Evolutionary conservation across 2,329 filamentous ascomycete species (phyloP), one percentile per base, ranked within the genome.

Genomic region (Aquanectria penicillioides): DNA sequence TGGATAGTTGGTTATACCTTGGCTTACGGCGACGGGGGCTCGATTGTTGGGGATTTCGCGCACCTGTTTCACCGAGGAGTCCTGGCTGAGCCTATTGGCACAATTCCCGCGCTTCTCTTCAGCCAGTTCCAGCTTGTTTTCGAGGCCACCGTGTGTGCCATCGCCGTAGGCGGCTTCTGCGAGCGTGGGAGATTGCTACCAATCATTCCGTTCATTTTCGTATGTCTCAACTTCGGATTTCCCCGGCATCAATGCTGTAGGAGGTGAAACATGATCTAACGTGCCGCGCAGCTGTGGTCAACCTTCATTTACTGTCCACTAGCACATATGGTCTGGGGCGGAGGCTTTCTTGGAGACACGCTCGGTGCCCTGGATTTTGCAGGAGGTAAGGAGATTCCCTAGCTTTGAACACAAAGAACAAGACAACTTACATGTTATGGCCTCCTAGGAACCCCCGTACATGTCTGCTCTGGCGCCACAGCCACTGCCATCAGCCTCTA

Each of bases 91-190:
- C 61, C 61, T 0, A 37, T 63, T 11, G 61, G 61, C 3, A 63
- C 61, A 2, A 63, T 63, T 8, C 61, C 61, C 2, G 58, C 61
- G 6, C n/a, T 63, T 8, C 36, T 63, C 15, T 63, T 63, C 54
- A 63, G 61, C 22, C 58, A 63, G 22, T 63, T 63, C 41, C 61
- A 63, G 54, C 54, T 63, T 7, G 58, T 63, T n/a, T 63, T 63
- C 20, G 58, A 61, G 26, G 61, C 61, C 2, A 63, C 61, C 2
- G 61, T 63, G 3, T 61, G 58, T n/a, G 61, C 61, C 25, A 61
- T 63, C 26, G 49, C 61, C 5, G 55, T 63, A 3, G 61, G 61
- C 5, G 61, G 61, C 2, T 61, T 61, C 17, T 58, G 53, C 18
- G 61, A 63, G 53, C 49, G 61, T 29, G 58, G 58, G 4, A 29